Base-by-base conservation (phyloP, 371 early-diverging fungal genomes). In the Mucor mucedo region DNA sequence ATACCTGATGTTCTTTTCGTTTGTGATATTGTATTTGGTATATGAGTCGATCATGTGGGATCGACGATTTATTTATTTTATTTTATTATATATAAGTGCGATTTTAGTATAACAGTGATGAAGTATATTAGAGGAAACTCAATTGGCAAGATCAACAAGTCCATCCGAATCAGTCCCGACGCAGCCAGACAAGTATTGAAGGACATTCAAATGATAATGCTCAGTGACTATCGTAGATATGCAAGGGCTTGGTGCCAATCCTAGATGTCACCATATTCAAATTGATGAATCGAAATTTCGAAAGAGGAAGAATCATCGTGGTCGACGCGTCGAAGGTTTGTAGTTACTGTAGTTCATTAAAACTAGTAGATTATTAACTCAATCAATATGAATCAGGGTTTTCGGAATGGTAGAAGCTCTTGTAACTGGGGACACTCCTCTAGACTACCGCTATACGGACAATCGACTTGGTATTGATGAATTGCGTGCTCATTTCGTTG, bases 251-350 rank as follows among this genome's bases (percentile, higher is more conserved):
- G 42, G 42, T 13, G n/a, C 8, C 42, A 11, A 42, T 11, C 42
- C 42, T 11, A 9, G 42, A n/a, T 42, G 42, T 11, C 42, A 50
- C 40, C 41, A 59, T 50, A 35, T 49, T n/a, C 29, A 62, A 16
- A 55, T 55, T 14, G 54, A 62, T 35, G 55, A 62, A 10, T 62
- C 62, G 1, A 62, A 62, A 16, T 52, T 61, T 44, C 54, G 57
- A 6, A 63, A 63, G 29, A 28, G 57, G 7, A 63, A 63, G 42
- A 28, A 52, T 42, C 28, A 58, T n/a, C 6, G 53, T 1, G 64
- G 58, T 9, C 52, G 52, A 45, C 52, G 45, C 5, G 58, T 52
- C 3, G 58, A 64, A 35, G 58, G 64, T 53, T n/a, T n/a, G n/a
- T n/a, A n/a, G n/a, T n/a, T n/a, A n/a, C n/a, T n/a, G n/a, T n/a